phyloP scores from a whole-genome alignment of 2,329 filamentous ascomycete genomes.

The Diaporthe sp. region DNA sequence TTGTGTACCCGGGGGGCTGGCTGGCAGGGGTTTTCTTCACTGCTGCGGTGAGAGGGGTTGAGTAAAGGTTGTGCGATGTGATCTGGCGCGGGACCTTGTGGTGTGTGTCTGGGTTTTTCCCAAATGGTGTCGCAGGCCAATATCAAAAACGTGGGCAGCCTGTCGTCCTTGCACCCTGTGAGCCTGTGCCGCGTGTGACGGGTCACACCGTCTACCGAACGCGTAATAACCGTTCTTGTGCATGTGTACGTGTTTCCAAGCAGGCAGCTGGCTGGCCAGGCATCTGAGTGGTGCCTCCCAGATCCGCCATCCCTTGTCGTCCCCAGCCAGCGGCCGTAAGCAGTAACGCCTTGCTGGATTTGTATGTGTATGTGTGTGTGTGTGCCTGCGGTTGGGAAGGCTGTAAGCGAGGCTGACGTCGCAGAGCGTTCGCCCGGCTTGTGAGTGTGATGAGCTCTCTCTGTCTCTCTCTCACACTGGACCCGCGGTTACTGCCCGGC shows the following conservation, averaged over 20 bases:
- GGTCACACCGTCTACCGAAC: background rate
- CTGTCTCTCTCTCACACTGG: background rate
- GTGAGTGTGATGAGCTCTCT: background rate
- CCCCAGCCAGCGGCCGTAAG: background rate
- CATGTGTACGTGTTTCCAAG: background rate
- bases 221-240: slow-evolving; percentile 11
- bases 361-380: background rate
- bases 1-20: background rate
- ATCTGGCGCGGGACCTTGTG: slow-evolving; percentile 5
- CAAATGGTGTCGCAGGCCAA: slow-evolving; percentile 35
- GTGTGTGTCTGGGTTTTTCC: background rate
- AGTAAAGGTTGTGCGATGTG: slow-evolving; percentile 7
- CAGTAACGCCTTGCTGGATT: background rate
- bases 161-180: slow-evolving; percentile 23
- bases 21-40: background rate
- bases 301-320: background rate
- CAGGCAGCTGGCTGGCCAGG: background rate
- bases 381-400: no score
- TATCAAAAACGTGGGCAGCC: slow-evolving; percentile 38
- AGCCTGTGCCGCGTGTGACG: slow-evolving; percentile 33
- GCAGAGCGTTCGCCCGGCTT: slow-evolving; percentile 3
- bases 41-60: background rate
- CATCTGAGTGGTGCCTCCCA: background rate
- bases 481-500: slow-evolving; percentile 7
- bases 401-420: slow-evolving; percentile 24